Evolutionary conservation across 164 flowering plant species (phyloP).

Genomic region (grape (Vitis vinifera)): DNA sequence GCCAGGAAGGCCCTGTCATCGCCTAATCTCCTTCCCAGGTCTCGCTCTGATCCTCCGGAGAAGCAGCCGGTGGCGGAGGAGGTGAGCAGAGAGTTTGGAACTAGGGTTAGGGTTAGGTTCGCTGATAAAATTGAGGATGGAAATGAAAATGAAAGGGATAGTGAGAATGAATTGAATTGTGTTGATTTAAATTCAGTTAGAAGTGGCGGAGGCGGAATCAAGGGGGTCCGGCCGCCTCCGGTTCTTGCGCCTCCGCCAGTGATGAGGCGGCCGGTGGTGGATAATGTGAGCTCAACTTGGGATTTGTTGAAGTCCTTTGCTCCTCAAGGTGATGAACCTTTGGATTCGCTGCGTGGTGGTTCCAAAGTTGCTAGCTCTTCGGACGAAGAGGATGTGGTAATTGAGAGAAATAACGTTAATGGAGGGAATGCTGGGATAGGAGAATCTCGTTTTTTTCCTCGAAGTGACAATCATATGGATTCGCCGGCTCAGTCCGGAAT

Average conservation of each 20-base stretch:
- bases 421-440: slow-evolving; percentile 6
- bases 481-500: no score
- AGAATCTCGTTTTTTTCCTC: no score
- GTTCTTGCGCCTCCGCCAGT: slow-evolving; percentile 45
- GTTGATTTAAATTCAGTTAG: background rate
- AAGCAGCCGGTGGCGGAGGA: no score
- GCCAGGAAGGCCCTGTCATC: slow-evolving; percentile 2
- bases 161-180: background rate
- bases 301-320: slow-evolving; percentile 46
- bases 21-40: slow-evolving; percentile 1
- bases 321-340: slow-evolving; percentile 31
- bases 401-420: slow-evolving; percentile 19
- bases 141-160: background rate
- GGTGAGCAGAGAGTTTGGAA: background rate
- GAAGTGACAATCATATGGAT: no score
- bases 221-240: slow-evolving; percentile 58
- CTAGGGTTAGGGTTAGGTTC: background rate
- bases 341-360: background rate
- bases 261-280: slow-evolving; percentile 24
- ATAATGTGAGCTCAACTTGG: slow-evolving; percentile 46
- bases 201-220: slow-evolving; percentile 38
- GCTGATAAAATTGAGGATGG: no score
- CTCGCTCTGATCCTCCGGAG: slow-evolving; percentile 3
- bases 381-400: slow-evolving; percentile 14
- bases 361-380: slow-evolving; percentile 8